Conservation (phyloP, 139 green algal genomes). For the Astrephomene gubernaculifera region DNA sequence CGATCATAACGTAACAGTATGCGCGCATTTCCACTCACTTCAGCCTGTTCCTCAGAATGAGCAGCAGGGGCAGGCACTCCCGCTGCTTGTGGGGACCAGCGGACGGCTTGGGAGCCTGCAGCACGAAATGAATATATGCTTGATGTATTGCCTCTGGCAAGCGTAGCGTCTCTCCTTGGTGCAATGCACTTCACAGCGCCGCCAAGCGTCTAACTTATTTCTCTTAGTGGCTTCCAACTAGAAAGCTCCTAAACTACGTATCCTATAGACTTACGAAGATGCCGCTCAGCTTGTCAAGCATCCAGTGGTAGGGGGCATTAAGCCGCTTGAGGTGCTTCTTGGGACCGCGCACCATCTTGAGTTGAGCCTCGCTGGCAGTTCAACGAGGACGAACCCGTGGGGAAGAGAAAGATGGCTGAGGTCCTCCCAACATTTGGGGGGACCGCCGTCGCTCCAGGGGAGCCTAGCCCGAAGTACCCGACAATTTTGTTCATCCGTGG, state of each 20-base stretch:
- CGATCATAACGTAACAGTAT: too few species aligned
- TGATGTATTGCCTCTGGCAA: neutral
- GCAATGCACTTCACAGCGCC: neutral
- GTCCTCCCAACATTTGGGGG: neutral
- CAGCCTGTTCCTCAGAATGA: constrained; percentile 98
- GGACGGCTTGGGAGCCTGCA: constrained; percentile 97
- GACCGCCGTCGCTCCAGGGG: neutral
- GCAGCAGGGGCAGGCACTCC: constrained; percentile 97
- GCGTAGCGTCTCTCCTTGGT: too few species aligned
- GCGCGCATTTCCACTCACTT: too few species aligned
- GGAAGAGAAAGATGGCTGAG: constrained; percentile 20
- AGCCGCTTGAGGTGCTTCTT: constrained; percentile 99
- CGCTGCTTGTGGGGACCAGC: constrained; percentile 97
- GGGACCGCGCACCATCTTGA: constrained; percentile 82
- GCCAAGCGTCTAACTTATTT: neutral
- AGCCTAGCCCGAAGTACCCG: too few species aligned
- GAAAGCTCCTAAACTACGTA: too few species aligned
- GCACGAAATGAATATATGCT: neutral
- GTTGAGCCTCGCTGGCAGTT: constrained; percentile 41
- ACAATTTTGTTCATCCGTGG: too few species aligned
- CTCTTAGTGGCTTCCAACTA: too few species aligned
- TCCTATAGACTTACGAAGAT: constrained; percentile 92
- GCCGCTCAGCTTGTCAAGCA: constrained; percentile 99
- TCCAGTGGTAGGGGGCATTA: constrained; percentile 98
- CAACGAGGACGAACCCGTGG: constrained; percentile 32